phyloP scores from a whole-genome alignment of 768 basidiomycete genomes.

The Wakefieldia striispora region DNA sequence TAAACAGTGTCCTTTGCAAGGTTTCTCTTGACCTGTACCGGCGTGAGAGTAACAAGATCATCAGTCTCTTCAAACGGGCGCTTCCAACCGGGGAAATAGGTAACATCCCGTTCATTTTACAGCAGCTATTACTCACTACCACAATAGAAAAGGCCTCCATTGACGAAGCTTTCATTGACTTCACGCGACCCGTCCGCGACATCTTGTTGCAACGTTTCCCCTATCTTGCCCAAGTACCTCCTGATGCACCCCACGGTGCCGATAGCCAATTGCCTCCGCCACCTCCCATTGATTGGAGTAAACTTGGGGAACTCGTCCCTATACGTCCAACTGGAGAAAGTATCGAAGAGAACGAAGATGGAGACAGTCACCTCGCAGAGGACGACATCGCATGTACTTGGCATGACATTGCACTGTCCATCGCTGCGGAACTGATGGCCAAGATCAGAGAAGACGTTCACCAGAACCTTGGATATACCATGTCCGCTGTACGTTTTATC shows the following conservation, averaged over 20 bases:
- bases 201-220: constrained; percentile 73
- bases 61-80: constrained; percentile 76
- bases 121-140: background rate
- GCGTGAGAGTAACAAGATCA: constrained; percentile 85
- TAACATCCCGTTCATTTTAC: constrained; percentile 30
- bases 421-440: constrained; percentile 86
- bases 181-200: constrained; percentile 78
- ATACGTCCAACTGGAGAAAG: constrained; percentile 34
- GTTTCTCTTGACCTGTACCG: constrained; percentile 93
- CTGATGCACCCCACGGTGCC: constrained; percentile 61
- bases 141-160: constrained; percentile 91
- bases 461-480: constrained; percentile 82
- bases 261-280: constrained; percentile 80
- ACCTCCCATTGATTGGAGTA: constrained; percentile 60
- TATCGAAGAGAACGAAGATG: constrained; percentile 8
- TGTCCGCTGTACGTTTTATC: constrained; percentile 68
- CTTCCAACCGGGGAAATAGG: constrained; percentile 82
- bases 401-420: constrained; percentile 89
- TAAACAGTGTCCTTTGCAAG: constrained; percentile 34
- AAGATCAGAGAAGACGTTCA: constrained; percentile 67
- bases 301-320: constrained; percentile 62
- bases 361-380: constrained; percentile 12
- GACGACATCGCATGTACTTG: constrained; percentile 55
- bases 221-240: constrained; percentile 67
- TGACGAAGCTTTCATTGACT: constrained; percentile 95